These are phyloP conservation scores for Raffaelea arxii DNA, from an alignment of 2,329 filamentous ascomycete genomes.

Conservation along the genomic window DNA sequence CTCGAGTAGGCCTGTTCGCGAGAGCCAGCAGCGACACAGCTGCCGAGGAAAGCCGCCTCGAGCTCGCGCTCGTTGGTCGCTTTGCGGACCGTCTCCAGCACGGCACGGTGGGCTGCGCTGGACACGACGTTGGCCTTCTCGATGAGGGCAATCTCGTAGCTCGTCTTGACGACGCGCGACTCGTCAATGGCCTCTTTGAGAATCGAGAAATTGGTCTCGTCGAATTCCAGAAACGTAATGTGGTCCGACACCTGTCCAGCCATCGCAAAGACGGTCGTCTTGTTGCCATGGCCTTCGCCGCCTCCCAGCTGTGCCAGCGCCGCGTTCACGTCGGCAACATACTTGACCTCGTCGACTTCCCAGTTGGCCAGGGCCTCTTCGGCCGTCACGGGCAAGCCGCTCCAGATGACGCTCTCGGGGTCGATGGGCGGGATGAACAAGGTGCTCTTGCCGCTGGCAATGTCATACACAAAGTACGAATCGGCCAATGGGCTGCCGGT, in stretches of 20 bases:
- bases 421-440: constrained; percentile 88
- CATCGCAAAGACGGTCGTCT: constrained; percentile 57
- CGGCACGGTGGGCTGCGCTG: constrained; percentile 53
- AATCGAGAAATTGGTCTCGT: constrained; percentile 46
- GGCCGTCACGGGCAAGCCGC: constrained; percentile 69
- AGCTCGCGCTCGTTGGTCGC: constrained; percentile 74
- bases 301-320: constrained; percentile 44
- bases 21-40: constrained; percentile 64
- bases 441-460: constrained; percentile 60
- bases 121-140: constrained; percentile 63
- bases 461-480: constrained; percentile 72
- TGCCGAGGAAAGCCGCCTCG: constrained; percentile 68
- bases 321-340: constrained; percentile 66
- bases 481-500: constrained; percentile 77
- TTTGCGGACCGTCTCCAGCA: constrained; percentile 49
- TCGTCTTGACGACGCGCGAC: constrained; percentile 61
- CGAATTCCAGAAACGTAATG: constrained; percentile 62
- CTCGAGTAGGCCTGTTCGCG: constrained; percentile 80
- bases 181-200: constrained; percentile 58
- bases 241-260: constrained; percentile 64
- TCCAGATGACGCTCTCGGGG: constrained; percentile 87
- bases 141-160: constrained; percentile 65
- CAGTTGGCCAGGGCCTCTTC: constrained; percentile 68
- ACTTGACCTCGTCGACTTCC: constrained; percentile 70
- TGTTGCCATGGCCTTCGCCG: constrained; percentile 19